Percentiles rank a stretch among this genome's conserved stretches.
These are phyloP conservation scores for Larix kaempferi DNA, from an alignment of 75 land plant genomes.

Conservation along the genomic window DNA sequence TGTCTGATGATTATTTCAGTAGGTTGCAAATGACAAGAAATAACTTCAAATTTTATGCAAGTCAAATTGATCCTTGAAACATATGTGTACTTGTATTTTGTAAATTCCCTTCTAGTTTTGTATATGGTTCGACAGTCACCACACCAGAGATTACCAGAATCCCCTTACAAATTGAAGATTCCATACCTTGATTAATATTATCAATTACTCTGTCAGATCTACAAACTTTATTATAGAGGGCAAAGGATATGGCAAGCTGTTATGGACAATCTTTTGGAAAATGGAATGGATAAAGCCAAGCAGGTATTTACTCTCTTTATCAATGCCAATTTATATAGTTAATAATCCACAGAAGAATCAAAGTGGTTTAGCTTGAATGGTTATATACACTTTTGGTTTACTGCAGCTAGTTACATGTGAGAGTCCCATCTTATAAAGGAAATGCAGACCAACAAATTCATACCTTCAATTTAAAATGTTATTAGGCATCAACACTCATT, in stretches of 20 bases:
- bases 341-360: background rate
- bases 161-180: background rate
- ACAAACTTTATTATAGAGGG: conserved; percentile 74
- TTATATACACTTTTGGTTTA: background rate
- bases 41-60: background rate
- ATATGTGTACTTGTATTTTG: background rate
- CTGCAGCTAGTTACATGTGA: background rate
- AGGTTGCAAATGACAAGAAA: background rate
- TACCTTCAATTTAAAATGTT: background rate
- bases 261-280: conserved; percentile 76
- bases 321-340: background rate
- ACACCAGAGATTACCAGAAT: background rate
- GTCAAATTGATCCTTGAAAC: too few relatives aligned
- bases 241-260: conserved; percentile 82
- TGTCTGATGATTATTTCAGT: background rate
- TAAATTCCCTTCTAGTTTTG: conserved; percentile 4
- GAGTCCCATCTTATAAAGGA: background rate
- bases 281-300: conserved; percentile 70
- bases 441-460: background rate
- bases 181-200: background rate
- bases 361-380: background rate
- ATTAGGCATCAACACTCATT: background rate
- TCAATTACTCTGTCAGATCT: conserved; percentile 13
- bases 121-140: background rate
- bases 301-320: conserved; percentile 40